These are phyloP conservation scores for Linum tenue DNA, from an alignment of 345 rosid species.

Conservation along the genomic window DNA sequence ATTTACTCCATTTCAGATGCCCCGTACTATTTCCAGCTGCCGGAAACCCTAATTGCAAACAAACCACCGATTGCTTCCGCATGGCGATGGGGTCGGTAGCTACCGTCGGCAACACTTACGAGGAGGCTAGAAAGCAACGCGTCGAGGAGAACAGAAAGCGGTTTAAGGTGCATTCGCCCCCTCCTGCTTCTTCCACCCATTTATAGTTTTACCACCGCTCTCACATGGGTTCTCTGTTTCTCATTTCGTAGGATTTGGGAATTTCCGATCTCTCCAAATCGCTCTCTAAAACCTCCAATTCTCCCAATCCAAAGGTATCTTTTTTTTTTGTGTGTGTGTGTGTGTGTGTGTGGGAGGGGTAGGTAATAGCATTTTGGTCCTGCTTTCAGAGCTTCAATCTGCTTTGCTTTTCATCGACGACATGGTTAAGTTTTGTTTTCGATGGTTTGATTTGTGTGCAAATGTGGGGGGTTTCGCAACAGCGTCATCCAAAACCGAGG, in stretches of 20 bases:
- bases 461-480: conserved; percentile 11
- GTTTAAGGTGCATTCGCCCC: conserved; percentile 23
- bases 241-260: conserved; percentile 29
- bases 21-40: neutral
- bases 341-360: neutral
- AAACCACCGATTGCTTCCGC: too few species aligned
- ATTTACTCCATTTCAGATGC: neutral
- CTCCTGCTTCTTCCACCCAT: neutral
- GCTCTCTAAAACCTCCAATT: neutral
- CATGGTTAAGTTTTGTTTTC: neutral
- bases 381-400: neutral
- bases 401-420: neutral
- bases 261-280: conserved; percentile 7
- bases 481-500: conserved; percentile 22
- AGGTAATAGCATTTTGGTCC: neutral
- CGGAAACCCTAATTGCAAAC: neutral
- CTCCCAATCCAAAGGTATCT: conserved; percentile 11
- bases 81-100: neutral
- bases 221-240: neutral
- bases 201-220: neutral
- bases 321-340: neutral
- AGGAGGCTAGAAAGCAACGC: conserved; percentile 37
- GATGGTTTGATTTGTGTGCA: neutral
- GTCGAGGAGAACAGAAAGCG: conserved; percentile 36
- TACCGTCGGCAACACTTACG: conserved; percentile 21